Evolutionary conservation across 1,139 yeast species (phyloP).

Genomic region (Candida freyschussii): DNA sequence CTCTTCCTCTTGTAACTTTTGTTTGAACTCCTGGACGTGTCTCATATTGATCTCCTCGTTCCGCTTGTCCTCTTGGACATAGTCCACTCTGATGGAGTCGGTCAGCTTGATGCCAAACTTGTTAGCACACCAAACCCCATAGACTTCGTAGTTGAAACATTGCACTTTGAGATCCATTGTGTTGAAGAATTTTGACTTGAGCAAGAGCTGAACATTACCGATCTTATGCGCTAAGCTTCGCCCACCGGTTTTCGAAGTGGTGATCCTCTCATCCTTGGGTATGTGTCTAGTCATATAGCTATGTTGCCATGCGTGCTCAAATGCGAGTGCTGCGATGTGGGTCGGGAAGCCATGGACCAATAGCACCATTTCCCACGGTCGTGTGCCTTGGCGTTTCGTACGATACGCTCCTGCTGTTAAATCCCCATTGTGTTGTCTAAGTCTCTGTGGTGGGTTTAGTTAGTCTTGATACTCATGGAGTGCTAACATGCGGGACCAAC

Average conservation of each 20-base stretch:
- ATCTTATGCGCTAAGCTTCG: conserved; percentile 43
- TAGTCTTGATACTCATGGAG: too few relatives aligned
- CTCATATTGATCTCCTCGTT: conserved; percentile 21
- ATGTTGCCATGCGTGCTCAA: conserved; percentile 78
- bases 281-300: conserved; percentile 62
- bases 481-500: neutral
- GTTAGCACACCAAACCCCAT: conserved; percentile 30
- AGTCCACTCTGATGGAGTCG: conserved; percentile 12
- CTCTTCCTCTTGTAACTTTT: conserved; percentile 14
- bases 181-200: conserved; percentile 38
- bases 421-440: conserved; percentile 76
- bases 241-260: conserved; percentile 32
- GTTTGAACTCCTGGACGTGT: conserved; percentile 25
- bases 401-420: conserved; percentile 64
- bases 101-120: conserved; percentile 27
- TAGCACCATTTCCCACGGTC: conserved; percentile 72
- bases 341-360: conserved; percentile 70
- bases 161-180: conserved; percentile 38
- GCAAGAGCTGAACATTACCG: conserved; percentile 46
- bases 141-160: conserved; percentile 33
- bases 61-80: conserved; percentile 12
- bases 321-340: conserved; percentile 63
- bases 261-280: conserved; percentile 27
- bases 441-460: conserved; percentile 32
- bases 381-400: conserved; percentile 47